Conservation (phyloP, 768 basidiomycete species). For the Phanerochaete carnosa region DNA sequence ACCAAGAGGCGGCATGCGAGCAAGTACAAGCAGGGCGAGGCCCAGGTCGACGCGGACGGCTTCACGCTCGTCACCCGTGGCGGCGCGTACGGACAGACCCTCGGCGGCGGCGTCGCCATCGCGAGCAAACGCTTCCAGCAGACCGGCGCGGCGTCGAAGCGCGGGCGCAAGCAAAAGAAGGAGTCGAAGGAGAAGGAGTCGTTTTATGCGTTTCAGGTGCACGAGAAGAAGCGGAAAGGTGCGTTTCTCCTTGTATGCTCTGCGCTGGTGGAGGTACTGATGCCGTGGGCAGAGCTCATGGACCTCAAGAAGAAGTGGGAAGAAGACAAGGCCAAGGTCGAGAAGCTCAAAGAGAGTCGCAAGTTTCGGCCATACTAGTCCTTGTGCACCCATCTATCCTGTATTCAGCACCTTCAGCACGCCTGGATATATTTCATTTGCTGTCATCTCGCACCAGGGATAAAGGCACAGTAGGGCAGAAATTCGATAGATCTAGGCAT, state of each 20-base stretch:
- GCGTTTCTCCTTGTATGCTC: constrained; percentile 17
- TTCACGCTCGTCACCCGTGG: constrained; percentile 94
- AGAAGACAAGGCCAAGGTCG: constrained; percentile 82
- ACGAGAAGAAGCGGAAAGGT: constrained; percentile 88
- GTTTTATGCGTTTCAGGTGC: constrained; percentile 90
- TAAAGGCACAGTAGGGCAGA: no score
- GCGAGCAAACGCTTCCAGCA: constrained; percentile 56
- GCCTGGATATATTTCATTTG: no score
- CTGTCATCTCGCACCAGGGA: no score
- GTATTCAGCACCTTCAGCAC: no score
- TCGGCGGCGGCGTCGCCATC: constrained; percentile 75
- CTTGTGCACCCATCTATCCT: no score
- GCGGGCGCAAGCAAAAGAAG: constrained; percentile 55
- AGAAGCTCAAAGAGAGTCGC: constrained; percentile 72
- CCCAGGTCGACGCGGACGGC: constrained; percentile 90
- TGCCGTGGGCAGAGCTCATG: constrained; percentile 41
- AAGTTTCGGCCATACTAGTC: constrained; percentile 88
- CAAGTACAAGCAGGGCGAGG: constrained; percentile 78
- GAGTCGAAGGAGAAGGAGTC: constrained; percentile 59
- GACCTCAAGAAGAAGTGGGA: constrained; percentile 78
- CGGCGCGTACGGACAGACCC: constrained; percentile 83
- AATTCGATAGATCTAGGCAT: no score
- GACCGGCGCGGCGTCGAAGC: constrained; percentile 28
- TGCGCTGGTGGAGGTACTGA: constrained; percentile 19
- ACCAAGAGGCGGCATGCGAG: constrained; percentile 59